Evolutionary conservation across 257 asterid genomes (phyloP).

Genomic region (Solanum megistacrolobum): DNA sequence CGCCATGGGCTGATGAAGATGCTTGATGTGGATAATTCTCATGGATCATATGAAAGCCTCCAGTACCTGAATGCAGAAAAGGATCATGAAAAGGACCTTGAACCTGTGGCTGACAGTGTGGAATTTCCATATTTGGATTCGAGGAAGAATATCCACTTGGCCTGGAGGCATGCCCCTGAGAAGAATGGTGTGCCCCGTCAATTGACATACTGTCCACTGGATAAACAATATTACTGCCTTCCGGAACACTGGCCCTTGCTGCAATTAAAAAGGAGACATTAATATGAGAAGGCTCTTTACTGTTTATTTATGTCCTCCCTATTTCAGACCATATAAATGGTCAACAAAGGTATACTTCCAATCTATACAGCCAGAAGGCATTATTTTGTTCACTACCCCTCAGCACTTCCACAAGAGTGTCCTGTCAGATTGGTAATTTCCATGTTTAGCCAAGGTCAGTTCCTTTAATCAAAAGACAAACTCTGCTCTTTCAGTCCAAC

Average conservation of each 20-base stretch:
- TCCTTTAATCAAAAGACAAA: background rate
- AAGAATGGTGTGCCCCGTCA: slow-evolving; percentile 37
- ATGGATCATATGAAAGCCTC: slow-evolving; percentile 32
- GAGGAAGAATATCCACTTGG: slow-evolving; percentile 39
- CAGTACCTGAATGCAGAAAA: slow-evolving; percentile 32
- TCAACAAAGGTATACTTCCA: background rate
- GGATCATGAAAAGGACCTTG: slow-evolving; percentile 41
- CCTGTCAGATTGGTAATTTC: background rate
- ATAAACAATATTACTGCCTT: slow-evolving; percentile 27
- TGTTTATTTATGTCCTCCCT: background rate
- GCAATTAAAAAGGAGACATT: slow-evolving; percentile 2
- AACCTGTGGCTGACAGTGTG: slow-evolving; percentile 39
- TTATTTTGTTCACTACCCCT: background rate
- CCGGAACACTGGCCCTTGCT: slow-evolving; percentile 37
- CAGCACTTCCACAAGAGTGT: background rate
- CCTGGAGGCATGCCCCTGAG: slow-evolving; percentile 46
- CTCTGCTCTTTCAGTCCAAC: background rate
- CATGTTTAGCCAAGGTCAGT: background rate
- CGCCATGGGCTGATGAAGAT: slow-evolving; percentile 48
- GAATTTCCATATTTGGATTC: slow-evolving; percentile 29
- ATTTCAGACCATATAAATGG: background rate
- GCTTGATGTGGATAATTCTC: slow-evolving; percentile 41
- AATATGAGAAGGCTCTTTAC: background rate
- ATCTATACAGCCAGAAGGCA: background rate
- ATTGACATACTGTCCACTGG: slow-evolving; percentile 31